These are phyloP conservation scores for Agrostemma githago DNA, from an alignment of 148 eudicot species.

Conservation along the genomic window DNA sequence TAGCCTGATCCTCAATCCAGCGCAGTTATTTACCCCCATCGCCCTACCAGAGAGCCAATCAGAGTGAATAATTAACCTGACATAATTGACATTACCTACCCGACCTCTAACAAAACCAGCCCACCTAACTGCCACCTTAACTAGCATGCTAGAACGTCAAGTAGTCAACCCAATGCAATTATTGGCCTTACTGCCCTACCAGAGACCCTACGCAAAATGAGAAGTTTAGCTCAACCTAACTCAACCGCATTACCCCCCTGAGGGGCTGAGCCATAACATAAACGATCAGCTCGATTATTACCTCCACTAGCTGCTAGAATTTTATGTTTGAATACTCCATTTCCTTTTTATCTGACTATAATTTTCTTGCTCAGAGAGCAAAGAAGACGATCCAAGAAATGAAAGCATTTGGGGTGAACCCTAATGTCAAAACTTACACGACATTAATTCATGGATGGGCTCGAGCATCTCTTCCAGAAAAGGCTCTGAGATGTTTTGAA, in stretches of 20 bases:
- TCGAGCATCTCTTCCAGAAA: constrained; percentile 87
- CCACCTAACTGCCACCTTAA: no score
- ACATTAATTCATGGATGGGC: constrained; percentile 95
- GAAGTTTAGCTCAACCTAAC: neutral
- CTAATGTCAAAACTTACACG: constrained; percentile 84
- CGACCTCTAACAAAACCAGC: no score
- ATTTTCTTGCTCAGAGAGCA: constrained; percentile 51
- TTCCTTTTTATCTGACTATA: neutral
- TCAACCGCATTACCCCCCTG: neutral
- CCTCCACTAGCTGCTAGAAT: neutral
- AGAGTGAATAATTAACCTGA: no score
- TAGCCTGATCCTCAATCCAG: neutral
- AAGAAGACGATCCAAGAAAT: constrained; percentile 64
- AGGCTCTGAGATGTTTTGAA: constrained; percentile 71
- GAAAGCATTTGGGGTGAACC: constrained; percentile 72
- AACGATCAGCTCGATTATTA: neutral
- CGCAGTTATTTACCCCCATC: neutral
- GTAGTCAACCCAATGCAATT: neutral
- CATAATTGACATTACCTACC: no score
- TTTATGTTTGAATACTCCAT: neutral
- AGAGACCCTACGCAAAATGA: neutral
- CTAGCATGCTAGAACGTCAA: no score
- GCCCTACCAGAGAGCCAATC: no score
- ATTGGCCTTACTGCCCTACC: neutral
- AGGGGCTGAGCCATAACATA: neutral